phyloP scores from a whole-genome alignment of 129 eudicot species.

The Scalesia atractyloides region DNA sequence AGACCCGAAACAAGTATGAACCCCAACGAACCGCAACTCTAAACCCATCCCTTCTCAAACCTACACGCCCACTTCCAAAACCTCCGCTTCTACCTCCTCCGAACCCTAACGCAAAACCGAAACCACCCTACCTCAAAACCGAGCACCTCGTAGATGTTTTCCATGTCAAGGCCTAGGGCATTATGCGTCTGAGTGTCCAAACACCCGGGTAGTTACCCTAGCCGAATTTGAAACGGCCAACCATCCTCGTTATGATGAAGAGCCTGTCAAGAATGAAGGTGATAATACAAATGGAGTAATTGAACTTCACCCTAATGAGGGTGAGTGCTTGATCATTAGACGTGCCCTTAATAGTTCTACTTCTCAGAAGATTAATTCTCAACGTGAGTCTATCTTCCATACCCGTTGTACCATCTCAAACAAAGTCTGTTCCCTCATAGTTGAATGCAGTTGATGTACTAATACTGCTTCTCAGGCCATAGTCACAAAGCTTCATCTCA shows the following conservation, averaged over 20 bases:
- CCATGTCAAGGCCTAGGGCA: neutral
- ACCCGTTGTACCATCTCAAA: neutral
- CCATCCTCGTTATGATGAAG: neutral
- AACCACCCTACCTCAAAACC: neutral
- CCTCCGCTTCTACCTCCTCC: neutral
- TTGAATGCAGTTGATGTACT: neutral
- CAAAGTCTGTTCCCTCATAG: neutral
- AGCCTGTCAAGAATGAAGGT: neutral
- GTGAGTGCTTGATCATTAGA: neutral
- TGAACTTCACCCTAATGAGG: neutral
- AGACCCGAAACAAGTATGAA: neutral
- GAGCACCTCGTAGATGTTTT: neutral
- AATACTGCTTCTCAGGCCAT: neutral
- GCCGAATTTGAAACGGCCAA: neutral
- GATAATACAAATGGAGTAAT: too few relatives aligned
- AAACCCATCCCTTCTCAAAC: neutral
- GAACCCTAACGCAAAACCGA: neutral
- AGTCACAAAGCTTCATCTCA: neutral
- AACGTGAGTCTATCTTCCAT: neutral
- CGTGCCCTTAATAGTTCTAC: neutral
- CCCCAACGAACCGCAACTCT: too few relatives aligned
- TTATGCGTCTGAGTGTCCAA: neutral
- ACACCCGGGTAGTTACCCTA: neutral
- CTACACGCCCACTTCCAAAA: neutral
- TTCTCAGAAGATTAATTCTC: neutral